Evolutionary conservation across 2,329 filamentous ascomycete species (phyloP), one percentile per base, ranked within the genome.

Genomic region (Aspergillus terreus): DNA sequence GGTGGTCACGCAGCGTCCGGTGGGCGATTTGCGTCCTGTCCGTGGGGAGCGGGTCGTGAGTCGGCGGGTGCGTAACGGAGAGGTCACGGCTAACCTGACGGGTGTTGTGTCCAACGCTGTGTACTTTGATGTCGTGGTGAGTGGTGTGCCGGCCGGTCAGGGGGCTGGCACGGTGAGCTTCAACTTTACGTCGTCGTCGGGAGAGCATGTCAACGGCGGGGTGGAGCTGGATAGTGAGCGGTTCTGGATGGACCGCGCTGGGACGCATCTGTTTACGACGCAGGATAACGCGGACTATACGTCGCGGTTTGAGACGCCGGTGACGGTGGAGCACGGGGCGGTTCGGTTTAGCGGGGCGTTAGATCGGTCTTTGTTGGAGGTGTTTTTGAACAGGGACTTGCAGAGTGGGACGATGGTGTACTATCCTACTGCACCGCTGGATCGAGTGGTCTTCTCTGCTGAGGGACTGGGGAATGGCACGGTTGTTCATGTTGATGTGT

Each of bases 121-220:
- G 11, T 80, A 78, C 61, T 77, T 83, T 59, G 76, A 81, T 52
- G 73, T 76, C 40, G 80, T 82, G 57, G 69, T 84, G 36, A 79
- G 77, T 0, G 66, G 62, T n/a, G n/a, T 23, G 63, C 23, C 61
- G 63, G 7, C 67, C 73, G 1, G 60, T 57, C 1, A 71, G 71
- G 4, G 73, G 74, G 6, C 27, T 10, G 27, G 27, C 27, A 30
- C 10, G 0, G 62, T 81, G 4, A 81, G 79, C 63, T 78, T 82
- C 63, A 80, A 78, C 1, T 78, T 82, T 63, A 67, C 71, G 7
- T 79, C 78, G 0, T 77, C 78, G 0, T 76, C 78, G 0, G 73
- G 72, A 5, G 81, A 83, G 57, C 73, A 68, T 7, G 60, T 83
- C 2, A 67, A 70, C 2, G 76, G 77, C 3, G 81, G 80, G 3